phyloP scores from a whole-genome alignment of 2,329 filamentous ascomycete genomes.

The Geosmithia flava region DNA sequence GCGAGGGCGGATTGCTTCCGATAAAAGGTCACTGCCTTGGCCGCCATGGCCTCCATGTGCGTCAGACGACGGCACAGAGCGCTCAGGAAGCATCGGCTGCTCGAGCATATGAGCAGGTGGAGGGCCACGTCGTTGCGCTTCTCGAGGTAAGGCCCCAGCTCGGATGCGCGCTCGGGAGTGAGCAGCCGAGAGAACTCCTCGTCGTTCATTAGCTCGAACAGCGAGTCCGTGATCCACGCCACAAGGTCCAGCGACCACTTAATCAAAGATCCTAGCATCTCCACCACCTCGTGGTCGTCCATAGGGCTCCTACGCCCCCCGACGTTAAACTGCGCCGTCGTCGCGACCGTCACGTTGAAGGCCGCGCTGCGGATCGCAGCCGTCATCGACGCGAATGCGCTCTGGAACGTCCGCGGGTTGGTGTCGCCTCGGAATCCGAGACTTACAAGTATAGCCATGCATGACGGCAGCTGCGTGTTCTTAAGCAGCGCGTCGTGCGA shows the following conservation, averaged over 20 bases:
- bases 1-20: constrained; percentile 28
- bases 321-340: constrained; percentile 38
- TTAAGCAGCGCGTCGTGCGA: constrained; percentile 60
- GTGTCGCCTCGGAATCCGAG: constrained; percentile 60
- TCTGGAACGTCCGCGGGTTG: constrained; percentile 48
- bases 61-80: constrained; percentile 53
- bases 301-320: constrained; percentile 45
- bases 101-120: constrained; percentile 59
- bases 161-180: constrained; percentile 29
- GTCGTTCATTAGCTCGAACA: constrained; percentile 44
- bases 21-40: constrained; percentile 37
- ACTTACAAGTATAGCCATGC: constrained; percentile 66
- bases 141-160: constrained; percentile 39
- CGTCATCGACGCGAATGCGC: constrained; percentile 63
- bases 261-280: constrained; percentile 59
- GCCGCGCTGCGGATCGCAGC: constrained; percentile 64
- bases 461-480: constrained; percentile 61
- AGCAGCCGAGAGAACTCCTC: constrained; percentile 36
- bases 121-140: constrained; percentile 44
- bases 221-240: constrained; percentile 46
- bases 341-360: constrained; percentile 52
- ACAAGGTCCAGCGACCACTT: constrained; percentile 68
- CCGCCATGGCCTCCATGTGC: constrained; percentile 39
- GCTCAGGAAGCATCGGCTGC: constrained; percentile 60
- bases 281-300: constrained; percentile 57